Base-by-base conservation (phyloP, 2,329 filamentous ascomycete genomes). In the Diplodia corticola region DNA sequence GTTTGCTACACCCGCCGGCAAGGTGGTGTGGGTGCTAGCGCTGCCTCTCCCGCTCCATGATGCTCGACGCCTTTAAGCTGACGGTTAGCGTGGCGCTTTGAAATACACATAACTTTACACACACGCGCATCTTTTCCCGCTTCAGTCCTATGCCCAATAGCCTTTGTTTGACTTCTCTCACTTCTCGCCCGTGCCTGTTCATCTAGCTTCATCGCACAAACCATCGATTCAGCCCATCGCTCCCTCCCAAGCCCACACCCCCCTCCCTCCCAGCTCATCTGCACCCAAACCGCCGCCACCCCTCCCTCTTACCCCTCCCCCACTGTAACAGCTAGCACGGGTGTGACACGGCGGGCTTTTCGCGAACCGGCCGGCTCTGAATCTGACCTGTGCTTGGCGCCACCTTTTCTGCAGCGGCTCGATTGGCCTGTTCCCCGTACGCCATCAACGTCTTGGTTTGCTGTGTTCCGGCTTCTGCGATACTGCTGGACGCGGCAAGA, bases 161-260 rank as follows among this genome's bases (percentile, higher is more conserved):
- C 37, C 54, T 57, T 22, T 22, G 28, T 57, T 57, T 57, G 54
- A 57, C 54, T 60, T 60, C 55, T 17, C 37, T 17, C 20, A 13
- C 20, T 22, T 57, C 30, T 17, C 44, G 37, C 17, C 55, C 44
- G 55, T 26, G 24, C 55, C 37, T 57, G 54, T 37, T 44, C 33
- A 37, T 44, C 54, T 60, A 46, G 55, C 55, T 46, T 26, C 55
- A 60, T 60, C 55, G 55, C 55, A 60, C 55, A 60, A 60, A 60
- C 55, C 55, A 44, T 22, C 54, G 54, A 28, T 44, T 57, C 40
- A 35, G 26, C 55, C 33, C 55, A 26, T 60, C 55, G 55, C 55
- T 57, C 44, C 35, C 53, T 44, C 24, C 53, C 53, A 57, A n/a
- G 13, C 55, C 54, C n/a, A n/a, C n/a, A n/a, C n/a, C n/a, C n/a